Evolutionary conservation across 345 rosid species (phyloP), one percentile per base, ranked within the genome.

Genomic region (Hibiscus tridactylites): DNA sequence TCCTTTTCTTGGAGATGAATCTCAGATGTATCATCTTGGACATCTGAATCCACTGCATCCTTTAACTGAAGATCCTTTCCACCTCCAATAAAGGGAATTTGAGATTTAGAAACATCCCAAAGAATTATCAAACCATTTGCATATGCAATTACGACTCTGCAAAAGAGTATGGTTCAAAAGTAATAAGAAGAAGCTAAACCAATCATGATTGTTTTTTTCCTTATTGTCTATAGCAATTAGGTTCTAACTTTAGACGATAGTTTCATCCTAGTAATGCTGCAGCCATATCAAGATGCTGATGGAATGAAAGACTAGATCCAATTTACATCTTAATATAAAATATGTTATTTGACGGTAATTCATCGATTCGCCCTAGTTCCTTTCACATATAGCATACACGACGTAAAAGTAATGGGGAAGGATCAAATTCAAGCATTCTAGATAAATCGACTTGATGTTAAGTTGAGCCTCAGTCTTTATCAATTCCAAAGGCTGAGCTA

Each of bases 61-160:
- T 84, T 85, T 81, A 87, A 70, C 49, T 75, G 81, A 68, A 89
- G 88, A 83, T 83, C 90, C 72, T 84, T 86, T 17, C 81, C 82
- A 62, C 95, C 95, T 82, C 88, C 87, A 74, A 83, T 80, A 74
- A 84, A 81, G 80, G 77, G 56, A 71, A 82, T 68, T 65, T 59
- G 84, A 70, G 82, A 83, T 78, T 84, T 81, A 52, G 79, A 77
- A 78, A 79, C 76, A 83, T 89, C 91, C 91, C 91, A 89, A 15
- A 89, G 88, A 79, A 86, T 65, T 46, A 87, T 81, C 77, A 87
- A 78, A 31, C 91, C 95, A 73, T 79, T 76, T 74, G 80, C 82
- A 78, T 82, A 89, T 72, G 90, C 95, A 78, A 89, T 83, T 79
- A 87, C 66, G 61, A 85, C 77, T 77, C 95, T 89, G 91, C 83